These are phyloP conservation scores for Phytophthora rubi DNA, from an alignment of 352 stramenopile species.

Conservation along the genomic window DNA sequence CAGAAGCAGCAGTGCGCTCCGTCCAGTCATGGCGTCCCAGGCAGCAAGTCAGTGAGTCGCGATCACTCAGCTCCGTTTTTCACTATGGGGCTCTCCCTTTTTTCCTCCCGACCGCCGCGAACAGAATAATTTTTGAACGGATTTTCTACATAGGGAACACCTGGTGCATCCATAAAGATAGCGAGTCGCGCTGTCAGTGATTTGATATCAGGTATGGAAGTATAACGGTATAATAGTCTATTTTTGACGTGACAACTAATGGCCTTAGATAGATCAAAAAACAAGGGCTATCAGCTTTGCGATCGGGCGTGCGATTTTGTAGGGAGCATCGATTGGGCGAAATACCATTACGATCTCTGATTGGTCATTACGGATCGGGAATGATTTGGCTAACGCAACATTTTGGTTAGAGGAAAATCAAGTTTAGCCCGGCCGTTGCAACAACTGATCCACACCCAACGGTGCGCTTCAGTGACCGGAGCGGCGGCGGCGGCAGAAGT, in stretches of 20 bases:
- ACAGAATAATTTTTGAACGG: slow-evolving; percentile 22
- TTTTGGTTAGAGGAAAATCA: background rate
- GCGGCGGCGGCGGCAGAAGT: slow-evolving; percentile 64
- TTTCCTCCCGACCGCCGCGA: background rate
- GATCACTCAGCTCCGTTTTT: slow-evolving; percentile 23
- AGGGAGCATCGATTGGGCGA: slow-evolving; percentile 24
- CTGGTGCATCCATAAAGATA: slow-evolving; percentile 30
- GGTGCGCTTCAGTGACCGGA: background rate
- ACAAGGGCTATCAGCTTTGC: background rate
- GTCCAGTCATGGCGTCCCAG: slow-evolving; percentile 21
- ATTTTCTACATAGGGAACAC: slow-evolving; percentile 18
- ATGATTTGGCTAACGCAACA: slow-evolving; percentile 10
- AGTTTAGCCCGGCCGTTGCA: background rate
- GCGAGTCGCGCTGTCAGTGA: background rate
- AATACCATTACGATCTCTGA: background rate
- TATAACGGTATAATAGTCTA: background rate
- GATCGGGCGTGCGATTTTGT: slow-evolving; percentile 13
- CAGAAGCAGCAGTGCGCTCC: slow-evolving; percentile 28
- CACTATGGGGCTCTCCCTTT: slow-evolving; percentile 13
- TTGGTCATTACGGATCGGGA: slow-evolving; percentile 1
- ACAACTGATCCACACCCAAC: background rate
- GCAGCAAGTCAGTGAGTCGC: slow-evolving; percentile 16
- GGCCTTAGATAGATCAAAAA: background rate
- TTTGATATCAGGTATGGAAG: background rate
- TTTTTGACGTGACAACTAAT: no score